phyloP scores from a whole-genome alignment of 2,329 filamentous ascomycete genomes.

The Fusarium sp. region DNA sequence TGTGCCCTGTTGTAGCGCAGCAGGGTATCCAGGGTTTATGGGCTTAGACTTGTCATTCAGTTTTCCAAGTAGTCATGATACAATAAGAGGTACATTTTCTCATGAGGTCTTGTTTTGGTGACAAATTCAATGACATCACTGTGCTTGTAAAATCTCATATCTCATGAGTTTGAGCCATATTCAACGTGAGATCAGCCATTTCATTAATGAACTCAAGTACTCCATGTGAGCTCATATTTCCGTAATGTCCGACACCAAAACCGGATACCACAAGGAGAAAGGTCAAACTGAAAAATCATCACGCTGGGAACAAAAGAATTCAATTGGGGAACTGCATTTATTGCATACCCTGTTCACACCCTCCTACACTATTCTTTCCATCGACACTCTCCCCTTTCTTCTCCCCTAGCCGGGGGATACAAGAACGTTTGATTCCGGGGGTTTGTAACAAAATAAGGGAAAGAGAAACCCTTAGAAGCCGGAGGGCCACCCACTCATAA shows the following conservation, averaged over 20 bases:
- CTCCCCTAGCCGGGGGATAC: conserved; percentile 32
- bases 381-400: conserved; percentile 42
- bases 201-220: background rate
- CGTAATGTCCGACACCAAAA: conserved; percentile 6
- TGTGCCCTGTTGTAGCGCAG: conserved; percentile 13
- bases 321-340: conserved; percentile 46
- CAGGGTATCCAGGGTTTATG: conserved; percentile 22
- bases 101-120: background rate
- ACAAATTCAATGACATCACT: background rate
- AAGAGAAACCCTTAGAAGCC: conserved; percentile 35
- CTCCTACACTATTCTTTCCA: conserved; percentile 51
- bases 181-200: background rate
- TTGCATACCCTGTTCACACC: conserved; percentile 48
- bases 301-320: conserved; percentile 19
- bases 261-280: background rate
- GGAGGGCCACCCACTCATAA: conserved; percentile 19
- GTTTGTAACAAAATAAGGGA: conserved; percentile 32
- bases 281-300: conserved; percentile 7
- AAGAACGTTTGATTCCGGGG: conserved; percentile 28
- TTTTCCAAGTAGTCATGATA: conserved; percentile 21
- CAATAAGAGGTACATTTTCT: conserved; percentile 8
- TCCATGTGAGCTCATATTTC: conserved; percentile 6
- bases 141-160: background rate
- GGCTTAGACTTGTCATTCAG: conserved; percentile 26
- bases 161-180: background rate